These are phyloP conservation scores for Tilletia indica DNA, from an alignment of 1,284 basidiomycete genomes.

Conservation along the genomic window DNA sequence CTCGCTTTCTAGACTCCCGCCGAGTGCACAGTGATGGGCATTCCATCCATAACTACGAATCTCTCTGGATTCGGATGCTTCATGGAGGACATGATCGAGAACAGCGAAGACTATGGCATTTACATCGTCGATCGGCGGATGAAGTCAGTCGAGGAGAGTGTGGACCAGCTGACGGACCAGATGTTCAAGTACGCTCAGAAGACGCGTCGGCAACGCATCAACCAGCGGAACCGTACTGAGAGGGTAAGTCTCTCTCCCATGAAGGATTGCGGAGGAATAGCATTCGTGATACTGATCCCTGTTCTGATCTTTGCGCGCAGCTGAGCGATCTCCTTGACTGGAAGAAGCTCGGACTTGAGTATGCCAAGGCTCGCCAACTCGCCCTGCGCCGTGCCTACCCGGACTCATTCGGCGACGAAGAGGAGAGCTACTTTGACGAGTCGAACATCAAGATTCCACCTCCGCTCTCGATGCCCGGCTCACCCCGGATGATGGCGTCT, in stretches of 20 bases:
- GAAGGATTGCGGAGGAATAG: not conserved
- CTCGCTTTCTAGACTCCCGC: conserved; percentile 58
- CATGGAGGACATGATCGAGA: conserved; percentile 98
- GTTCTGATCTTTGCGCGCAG: not conserved
- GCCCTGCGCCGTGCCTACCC: conserved; percentile 91
- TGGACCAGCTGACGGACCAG: conserved; percentile 64
- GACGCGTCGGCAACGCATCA: conserved; percentile 93
- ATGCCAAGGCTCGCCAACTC: conserved; percentile 89
- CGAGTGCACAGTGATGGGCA: conserved; percentile 79
- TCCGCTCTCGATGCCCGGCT: conserved; percentile 79
- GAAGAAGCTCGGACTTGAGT: conserved; percentile 97
- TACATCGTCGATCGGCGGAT: conserved; percentile 92
- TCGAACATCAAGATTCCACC: conserved; percentile 67
- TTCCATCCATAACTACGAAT: conserved; percentile 94
- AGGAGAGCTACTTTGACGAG: conserved; percentile 64
- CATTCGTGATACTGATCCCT: not conserved
- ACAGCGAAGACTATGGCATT: conserved; percentile 61
- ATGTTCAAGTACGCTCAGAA: conserved; percentile 69
- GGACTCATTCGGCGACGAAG: conserved; percentile 74
- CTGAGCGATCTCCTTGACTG: conserved; percentile 81
- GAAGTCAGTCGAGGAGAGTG: conserved; percentile 86
- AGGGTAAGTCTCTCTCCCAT: conserved; percentile 21
- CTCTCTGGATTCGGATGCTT: conserved; percentile 96
- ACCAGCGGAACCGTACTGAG: conserved; percentile 96
- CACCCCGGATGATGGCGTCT: conserved; percentile 66